Evolutionary conservation across 345 rosid genomes (phyloP), one percentile per base, ranked within the genome.

Genomic region (Gossypium turneri): DNA sequence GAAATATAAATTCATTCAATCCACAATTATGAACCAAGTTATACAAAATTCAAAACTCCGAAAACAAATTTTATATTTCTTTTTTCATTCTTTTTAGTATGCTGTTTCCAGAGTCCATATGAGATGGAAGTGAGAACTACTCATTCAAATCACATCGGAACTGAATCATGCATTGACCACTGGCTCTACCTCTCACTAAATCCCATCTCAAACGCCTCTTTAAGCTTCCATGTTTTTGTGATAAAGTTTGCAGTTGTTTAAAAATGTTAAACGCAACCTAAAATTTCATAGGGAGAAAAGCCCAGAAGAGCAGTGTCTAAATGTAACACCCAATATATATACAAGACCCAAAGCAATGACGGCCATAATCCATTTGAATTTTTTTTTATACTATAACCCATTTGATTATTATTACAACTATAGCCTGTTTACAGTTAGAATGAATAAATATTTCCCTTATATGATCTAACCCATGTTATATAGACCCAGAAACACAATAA

Each of bases 401-500:
- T n/a, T 76, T 52, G 68, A 81, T 79, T 81, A 81, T 83, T 76
- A 53, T 83, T 74, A 47, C 16, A 52, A 56, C 51, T 62, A 70
- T 73, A 55, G 75, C 76, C 77, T 78, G 81, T 68, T 78, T 74
- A 80, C 81, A 80, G 53, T 80, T 75, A 78, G 68, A 80, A 80
- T 76, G 82, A 86, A 86, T 73, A 76, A 75, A 77, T 53, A 70
- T 77, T 9, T 69, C 78, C 9, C 78, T 60, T 53, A 44, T 52
- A 75, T 68, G n/a, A 63, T 25, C 51, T 67, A 73, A 67, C 82
- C 83, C 72, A 78, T 56, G 62, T 27, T 62, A 19, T 38, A 77
- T 56, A 68, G 27, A 52, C 17, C 43, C 43, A 27, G 41, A 68
- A 74, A 38, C 3, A 63, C 12, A 45, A 12, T 11, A 24, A 12